Conservation (phyloP, 257 asterid genomes). For the Plectranthus barbatus region DNA sequence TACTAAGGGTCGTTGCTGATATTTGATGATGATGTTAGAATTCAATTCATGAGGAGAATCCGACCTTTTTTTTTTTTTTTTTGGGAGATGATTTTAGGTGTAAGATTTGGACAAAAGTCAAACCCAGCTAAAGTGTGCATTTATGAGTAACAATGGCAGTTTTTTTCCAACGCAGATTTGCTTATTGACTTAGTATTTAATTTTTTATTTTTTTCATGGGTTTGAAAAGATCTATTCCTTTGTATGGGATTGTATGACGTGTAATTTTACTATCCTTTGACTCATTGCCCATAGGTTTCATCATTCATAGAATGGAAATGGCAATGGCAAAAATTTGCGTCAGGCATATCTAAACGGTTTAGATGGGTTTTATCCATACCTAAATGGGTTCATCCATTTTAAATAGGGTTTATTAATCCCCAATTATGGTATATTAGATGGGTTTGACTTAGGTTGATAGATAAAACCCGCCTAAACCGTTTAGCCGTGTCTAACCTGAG, state of each 20-base stretch:
- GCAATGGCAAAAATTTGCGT: no score
- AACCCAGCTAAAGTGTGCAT: conserved; percentile 17
- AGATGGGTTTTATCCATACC: no score
- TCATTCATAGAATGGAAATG: no score
- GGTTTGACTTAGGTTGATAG: no score
- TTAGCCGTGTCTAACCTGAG: no score
- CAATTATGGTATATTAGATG: no score
- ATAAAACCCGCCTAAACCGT: no score
- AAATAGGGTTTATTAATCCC: no score
- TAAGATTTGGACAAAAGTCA: conserved; percentile 14
- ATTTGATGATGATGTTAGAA: conserved; percentile 12
- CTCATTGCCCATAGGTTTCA: no score
- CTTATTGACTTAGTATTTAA: conserved; percentile 6
- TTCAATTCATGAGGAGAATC: conserved; percentile 14
- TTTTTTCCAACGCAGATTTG: conserved; percentile 16
- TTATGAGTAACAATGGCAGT: conserved; percentile 13
- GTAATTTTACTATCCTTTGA: conserved; percentile 14
- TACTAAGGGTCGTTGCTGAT: no score
- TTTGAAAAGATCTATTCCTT: neutral
- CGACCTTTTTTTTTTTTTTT: conserved; percentile 6
- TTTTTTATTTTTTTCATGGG: neutral
- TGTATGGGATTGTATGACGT: conserved; percentile 2
- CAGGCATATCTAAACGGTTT: no score
- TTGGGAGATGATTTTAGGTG: neutral
- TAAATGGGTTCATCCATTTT: no score